phyloP scores from a whole-genome alignment of 2,329 filamentous ascomycete species.

The Clonostachys solani region DNA sequence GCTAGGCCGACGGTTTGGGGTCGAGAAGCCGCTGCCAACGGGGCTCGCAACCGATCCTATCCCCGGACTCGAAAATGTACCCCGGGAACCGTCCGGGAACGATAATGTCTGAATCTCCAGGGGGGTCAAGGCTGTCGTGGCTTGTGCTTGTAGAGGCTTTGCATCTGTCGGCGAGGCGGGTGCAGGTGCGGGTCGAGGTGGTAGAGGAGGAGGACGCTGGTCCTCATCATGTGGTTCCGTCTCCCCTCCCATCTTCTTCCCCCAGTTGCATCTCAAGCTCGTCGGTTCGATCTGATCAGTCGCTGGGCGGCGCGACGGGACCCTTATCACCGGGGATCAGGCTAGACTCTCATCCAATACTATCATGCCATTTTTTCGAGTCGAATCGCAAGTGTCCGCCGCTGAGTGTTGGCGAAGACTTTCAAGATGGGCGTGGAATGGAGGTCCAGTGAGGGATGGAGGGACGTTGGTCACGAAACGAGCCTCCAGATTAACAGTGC shows the following conservation, averaged over 20 bases:
- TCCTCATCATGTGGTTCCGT: constrained; percentile 29
- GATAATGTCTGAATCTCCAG: constrained; percentile 76
- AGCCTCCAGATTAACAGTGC: no score
- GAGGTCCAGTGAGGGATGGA: no score
- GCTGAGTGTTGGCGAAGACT: no score
- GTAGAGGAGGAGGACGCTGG: constrained; percentile 47
- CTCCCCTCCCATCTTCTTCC: constrained; percentile 12
- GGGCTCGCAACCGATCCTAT: constrained; percentile 29
- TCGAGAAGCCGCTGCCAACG: constrained; percentile 30
- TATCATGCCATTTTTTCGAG: no score
- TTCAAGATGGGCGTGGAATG: no score
- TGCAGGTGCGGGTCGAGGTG: constrained; percentile 39
- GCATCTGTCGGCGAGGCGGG: constrained; percentile 25
- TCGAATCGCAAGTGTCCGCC: no score
- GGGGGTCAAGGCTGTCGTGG: constrained; percentile 82
- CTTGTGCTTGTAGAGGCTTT: constrained; percentile 50
- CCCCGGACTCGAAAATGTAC: constrained; percentile 49
- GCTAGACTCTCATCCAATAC: no score
- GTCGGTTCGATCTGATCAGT: no score
- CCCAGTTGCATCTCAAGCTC: no score
- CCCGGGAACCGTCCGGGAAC: constrained; percentile 64
- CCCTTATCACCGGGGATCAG: no score
- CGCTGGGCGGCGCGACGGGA: no score
- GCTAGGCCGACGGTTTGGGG: constrained; percentile 23
- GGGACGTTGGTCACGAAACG: no score